A percentile compares a stretch with the other conserved stretches of the same genome.
Evolutionary conservation across 768 basidiomycete genomes (phyloP).

Genomic region (Suillus fuscotomentosus): DNA sequence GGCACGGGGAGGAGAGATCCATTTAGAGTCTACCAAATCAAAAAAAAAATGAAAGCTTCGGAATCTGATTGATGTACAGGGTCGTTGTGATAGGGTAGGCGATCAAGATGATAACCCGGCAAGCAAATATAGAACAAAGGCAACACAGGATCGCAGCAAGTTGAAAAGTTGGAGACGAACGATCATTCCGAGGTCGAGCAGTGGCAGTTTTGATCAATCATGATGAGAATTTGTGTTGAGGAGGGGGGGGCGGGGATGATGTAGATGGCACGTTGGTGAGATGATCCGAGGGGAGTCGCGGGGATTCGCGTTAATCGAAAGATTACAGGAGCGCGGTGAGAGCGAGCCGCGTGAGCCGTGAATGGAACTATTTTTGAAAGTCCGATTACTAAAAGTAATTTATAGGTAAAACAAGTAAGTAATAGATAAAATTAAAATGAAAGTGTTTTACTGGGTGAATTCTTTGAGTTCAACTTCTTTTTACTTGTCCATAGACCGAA

Average conservation of each 20-base stretch:
- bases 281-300: slow-evolving; percentile 17
- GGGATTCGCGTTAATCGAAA: slow-evolving; percentile 26
- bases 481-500: slow-evolving; percentile 8
- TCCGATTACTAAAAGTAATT: slow-evolving; percentile 23
- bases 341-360: slow-evolving; percentile 29
- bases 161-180: slow-evolving; percentile 22
- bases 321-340: slow-evolving; percentile 13
- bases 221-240: background rate
- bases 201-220: background rate
- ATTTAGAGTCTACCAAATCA: slow-evolving; percentile 22
- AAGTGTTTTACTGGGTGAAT: slow-evolving; percentile 3
- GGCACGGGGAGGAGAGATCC: slow-evolving; percentile 20
- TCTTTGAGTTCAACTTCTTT: background rate
- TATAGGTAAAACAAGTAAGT: slow-evolving; percentile 3
- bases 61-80: slow-evolving; percentile 34
- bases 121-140: slow-evolving; percentile 18
- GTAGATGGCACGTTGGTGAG: background rate
- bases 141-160: slow-evolving; percentile 13
- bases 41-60: slow-evolving; percentile 20
- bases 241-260: background rate
- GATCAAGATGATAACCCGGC: slow-evolving; percentile 32
- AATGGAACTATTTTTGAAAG: slow-evolving; percentile 20
- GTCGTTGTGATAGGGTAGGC: slow-evolving; percentile 37
- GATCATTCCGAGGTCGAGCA: slow-evolving; percentile 13
- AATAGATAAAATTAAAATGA: background rate